Evolutionary conservation across 2,329 filamentous ascomycete genomes (phyloP).

Genomic region (Alternaria panax): DNA sequence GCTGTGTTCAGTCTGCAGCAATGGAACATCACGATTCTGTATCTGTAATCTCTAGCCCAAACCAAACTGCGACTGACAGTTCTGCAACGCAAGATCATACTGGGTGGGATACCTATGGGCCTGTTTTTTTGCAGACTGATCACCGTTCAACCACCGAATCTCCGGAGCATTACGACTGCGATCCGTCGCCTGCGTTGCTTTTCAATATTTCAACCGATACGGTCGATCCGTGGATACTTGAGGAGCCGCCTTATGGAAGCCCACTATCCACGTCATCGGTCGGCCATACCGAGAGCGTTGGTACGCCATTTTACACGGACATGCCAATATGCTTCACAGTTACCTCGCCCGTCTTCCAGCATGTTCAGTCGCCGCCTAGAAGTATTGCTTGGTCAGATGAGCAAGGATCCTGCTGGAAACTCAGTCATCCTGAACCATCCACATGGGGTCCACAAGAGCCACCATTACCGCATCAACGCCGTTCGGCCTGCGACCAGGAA

Average conservation of each 20-base stretch:
- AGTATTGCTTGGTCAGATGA: neutral
- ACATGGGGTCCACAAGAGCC: slow-evolving; percentile 4
- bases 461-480: neutral
- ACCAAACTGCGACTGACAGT: neutral
- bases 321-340: neutral
- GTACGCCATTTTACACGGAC: slow-evolving; percentile 16
- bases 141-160: neutral
- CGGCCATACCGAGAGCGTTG: slow-evolving; percentile 19
- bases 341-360: neutral
- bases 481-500: neutral
- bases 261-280: slow-evolving; percentile 23
- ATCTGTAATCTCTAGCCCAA: neutral
- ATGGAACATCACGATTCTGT: neutral
- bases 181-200: slow-evolving; percentile 6
- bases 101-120: neutral
- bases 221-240: slow-evolving; percentile 23
- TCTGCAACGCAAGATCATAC: neutral
- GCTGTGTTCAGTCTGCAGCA: neutral
- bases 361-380: neutral
- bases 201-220: slow-evolving; percentile 10
- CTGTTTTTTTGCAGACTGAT: neutral
- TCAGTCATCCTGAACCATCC: neutral
- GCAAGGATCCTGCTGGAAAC: slow-evolving; percentile 4
- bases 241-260: slow-evolving; percentile 13
- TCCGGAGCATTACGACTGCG: neutral